These are phyloP conservation scores for Sporormia fimetaria DNA, from an alignment of 495 filamentous ascomycete species.

Conservation along the genomic window DNA sequence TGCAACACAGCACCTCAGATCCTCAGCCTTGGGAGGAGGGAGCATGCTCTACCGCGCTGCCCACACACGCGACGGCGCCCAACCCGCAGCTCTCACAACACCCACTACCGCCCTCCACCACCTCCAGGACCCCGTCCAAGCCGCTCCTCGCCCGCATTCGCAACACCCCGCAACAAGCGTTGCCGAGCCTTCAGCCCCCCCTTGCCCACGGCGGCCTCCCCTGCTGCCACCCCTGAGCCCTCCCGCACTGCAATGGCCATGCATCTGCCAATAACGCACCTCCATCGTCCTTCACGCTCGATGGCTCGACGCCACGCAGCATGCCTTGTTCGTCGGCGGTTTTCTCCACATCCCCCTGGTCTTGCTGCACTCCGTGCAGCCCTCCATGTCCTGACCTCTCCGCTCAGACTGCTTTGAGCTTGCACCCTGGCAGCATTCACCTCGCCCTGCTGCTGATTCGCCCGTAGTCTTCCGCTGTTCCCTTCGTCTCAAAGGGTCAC, in stretches of 20 bases:
- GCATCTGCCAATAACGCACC: constrained; percentile 23
- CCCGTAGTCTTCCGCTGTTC: constrained; percentile 9
- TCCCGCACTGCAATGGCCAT: constrained; percentile 23
- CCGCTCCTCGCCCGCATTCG: no score
- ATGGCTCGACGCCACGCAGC: constrained; percentile 24
- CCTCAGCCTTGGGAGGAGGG: no score
- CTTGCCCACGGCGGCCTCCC: constrained; percentile 9
- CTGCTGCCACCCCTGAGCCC: constrained; percentile 20
- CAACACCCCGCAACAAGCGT: constrained; percentile 27
- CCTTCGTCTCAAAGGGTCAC: constrained; percentile 22
- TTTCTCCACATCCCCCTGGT: constrained; percentile 25
- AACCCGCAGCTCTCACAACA: not conserved
- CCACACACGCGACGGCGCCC: not conserved
- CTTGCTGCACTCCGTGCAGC: constrained; percentile 8
- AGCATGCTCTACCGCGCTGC: no score
- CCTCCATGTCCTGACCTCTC: constrained; percentile 18
- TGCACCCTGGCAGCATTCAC: constrained; percentile 17
- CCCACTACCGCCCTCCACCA: not conserved
- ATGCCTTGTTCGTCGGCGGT: constrained; percentile 25
- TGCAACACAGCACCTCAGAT: no score
- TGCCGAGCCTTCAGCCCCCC: constrained; percentile 25
- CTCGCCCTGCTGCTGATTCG: constrained; percentile 22
- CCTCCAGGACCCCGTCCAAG: constrained; percentile 14
- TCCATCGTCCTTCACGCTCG: constrained; percentile 21
- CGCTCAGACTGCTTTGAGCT: constrained; percentile 28